These are phyloP conservation scores for Antitrichia curtipendula DNA, from an alignment of 225 moss, liverwort and hornwort genomes.

Conservation along the genomic window DNA sequence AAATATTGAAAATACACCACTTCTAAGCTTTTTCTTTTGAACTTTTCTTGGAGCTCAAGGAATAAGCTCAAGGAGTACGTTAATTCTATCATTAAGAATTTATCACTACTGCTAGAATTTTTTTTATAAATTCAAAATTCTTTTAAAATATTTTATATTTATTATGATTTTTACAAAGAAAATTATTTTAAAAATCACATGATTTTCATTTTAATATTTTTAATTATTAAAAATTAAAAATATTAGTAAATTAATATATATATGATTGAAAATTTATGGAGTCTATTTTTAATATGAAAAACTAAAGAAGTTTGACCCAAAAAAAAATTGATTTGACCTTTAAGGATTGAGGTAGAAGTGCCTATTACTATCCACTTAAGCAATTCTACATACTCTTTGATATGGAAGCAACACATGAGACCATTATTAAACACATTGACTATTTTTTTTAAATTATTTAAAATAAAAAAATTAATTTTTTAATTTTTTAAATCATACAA, in stretches of 20 bases:
- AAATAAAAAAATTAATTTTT: background rate
- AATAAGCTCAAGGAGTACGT: background rate
- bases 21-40: no score
- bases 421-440: background rate
- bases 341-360: background rate
- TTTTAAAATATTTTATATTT: background rate
- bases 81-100: background rate
- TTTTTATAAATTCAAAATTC: accelerated
- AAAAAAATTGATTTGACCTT: accelerated
- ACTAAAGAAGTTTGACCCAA: background rate
- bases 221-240: background rate
- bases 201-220: background rate
- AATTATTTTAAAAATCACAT: background rate
- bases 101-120: background rate
- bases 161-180: background rate
- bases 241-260: no score
- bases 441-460: no score
- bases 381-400: background rate
- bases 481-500: background rate
- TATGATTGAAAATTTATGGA: background rate
- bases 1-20: no score
- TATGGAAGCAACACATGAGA: background rate
- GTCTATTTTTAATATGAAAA: background rate
- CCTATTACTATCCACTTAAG: background rate
- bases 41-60: background rate